Evolutionary conservation across 1,284 basidiomycete genomes (phyloP).

Genomic region (Fistulina hepatica): DNA sequence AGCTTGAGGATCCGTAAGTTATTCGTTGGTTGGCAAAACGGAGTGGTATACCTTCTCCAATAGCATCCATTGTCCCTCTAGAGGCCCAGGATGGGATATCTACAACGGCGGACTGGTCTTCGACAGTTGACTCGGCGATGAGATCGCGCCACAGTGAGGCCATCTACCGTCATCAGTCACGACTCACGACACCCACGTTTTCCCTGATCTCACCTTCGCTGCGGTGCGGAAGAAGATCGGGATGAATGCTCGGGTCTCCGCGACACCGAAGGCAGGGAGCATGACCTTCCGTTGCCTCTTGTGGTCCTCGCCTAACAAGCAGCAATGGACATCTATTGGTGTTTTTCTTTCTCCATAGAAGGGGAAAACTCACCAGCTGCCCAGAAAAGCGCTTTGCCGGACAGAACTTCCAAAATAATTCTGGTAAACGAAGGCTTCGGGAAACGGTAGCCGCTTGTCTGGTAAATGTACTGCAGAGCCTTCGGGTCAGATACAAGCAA

Average conservation of each 20-base stretch:
- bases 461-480: slow-evolving; percentile 32
- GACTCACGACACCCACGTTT: neutral
- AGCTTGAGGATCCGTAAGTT: slow-evolving; percentile 5
- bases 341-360: too few relatives aligned
- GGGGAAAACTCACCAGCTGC: too few relatives aligned
- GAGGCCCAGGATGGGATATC: neutral
- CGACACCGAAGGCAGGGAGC: slow-evolving; percentile 26
- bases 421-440: too few relatives aligned
- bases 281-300: slow-evolving; percentile 28
- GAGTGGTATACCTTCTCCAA: slow-evolving; percentile 14
- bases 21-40: neutral
- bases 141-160: neutral
- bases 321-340: too few relatives aligned
- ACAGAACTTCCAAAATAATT: too few relatives aligned
- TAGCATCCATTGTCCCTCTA: slow-evolving; percentile 9
- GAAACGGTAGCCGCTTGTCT: slow-evolving; percentile 30
- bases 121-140: neutral
- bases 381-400: too few relatives aligned
- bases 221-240: slow-evolving; percentile 27
- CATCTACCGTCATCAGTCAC: neutral
- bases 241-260: slow-evolving; percentile 23
- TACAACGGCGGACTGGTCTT: neutral
- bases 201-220: slow-evolving; percentile 20
- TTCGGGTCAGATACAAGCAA: slow-evolving; percentile 32
- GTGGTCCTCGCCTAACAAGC: slow-evolving; percentile 22